Evolutionary conservation across 2,329 filamentous ascomycete species (phyloP).

Genomic region (Teratosphaeriaceae sp.): DNA sequence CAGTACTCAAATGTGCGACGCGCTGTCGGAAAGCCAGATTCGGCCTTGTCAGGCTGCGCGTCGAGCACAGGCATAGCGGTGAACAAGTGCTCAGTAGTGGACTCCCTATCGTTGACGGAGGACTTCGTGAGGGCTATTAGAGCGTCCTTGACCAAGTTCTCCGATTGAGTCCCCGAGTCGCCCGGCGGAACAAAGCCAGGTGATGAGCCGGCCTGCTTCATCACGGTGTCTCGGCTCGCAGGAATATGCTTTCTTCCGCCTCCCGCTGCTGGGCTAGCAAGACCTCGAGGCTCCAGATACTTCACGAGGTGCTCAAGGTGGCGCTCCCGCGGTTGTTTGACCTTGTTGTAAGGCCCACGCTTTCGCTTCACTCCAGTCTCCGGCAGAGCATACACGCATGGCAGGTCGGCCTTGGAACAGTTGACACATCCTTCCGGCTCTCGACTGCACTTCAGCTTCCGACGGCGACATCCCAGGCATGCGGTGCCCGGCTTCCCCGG

Average conservation of each 20-base stretch:
- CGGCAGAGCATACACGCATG: conserved; percentile 22
- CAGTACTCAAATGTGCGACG: conserved; percentile 21
- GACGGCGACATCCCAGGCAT: conserved; percentile 21
- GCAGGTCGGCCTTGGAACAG: conserved; percentile 20
- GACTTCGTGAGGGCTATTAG: conserved; percentile 21
- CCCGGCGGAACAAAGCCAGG: background rate
- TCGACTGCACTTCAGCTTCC: conserved; percentile 24
- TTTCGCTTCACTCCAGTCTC: conserved; percentile 23
- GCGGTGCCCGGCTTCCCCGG: conserved; percentile 20
- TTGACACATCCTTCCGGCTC: conserved; percentile 22
- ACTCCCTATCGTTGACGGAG: conserved; percentile 11
- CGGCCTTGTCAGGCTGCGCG: background rate
- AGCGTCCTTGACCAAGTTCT: conserved; percentile 21
- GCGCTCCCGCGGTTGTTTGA: conserved; percentile 21
- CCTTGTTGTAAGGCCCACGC: conserved; percentile 26
- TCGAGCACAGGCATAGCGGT: background rate
- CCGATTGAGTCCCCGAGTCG: background rate
- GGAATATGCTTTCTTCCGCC: background rate
- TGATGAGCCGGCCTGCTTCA: background rate
- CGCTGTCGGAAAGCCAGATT: conserved; percentile 7
- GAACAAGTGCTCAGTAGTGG: background rate
- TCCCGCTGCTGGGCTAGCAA: conserved; percentile 3
- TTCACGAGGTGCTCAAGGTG: conserved; percentile 24
- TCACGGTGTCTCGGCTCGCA: background rate
- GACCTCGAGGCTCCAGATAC: conserved; percentile 18